Conservation (phyloP, 2,329 filamentous ascomycete genomes). For the Penicillium italicum region DNA sequence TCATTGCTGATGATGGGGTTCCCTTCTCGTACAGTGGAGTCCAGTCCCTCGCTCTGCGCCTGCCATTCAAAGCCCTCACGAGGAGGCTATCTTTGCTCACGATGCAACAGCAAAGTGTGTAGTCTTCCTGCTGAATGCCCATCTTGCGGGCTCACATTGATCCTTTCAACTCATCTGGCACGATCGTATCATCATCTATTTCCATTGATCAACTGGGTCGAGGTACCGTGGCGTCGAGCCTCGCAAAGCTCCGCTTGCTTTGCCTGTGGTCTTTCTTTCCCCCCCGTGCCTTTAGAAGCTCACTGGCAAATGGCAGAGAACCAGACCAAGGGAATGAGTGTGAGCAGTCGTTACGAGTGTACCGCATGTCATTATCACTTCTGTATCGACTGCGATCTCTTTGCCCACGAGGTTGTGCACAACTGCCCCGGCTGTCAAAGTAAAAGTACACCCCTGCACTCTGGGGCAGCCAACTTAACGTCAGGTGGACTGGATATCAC, state of each 20-base stretch:
- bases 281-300: constrained; percentile 44
- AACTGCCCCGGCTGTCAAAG: constrained; percentile 89
- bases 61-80: constrained; percentile 80
- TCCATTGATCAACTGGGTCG: constrained; percentile 82
- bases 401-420: constrained; percentile 88
- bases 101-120: constrained; percentile 87
- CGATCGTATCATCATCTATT: constrained; percentile 93
- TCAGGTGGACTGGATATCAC: constrained; percentile 37
- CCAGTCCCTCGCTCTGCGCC: constrained; percentile 73
- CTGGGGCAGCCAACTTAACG: constrained; percentile 16
- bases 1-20: constrained; percentile 96
- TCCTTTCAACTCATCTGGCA: constrained; percentile 88
- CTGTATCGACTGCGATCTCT: constrained; percentile 97
- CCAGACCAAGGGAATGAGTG: constrained; percentile 65
- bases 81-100: constrained; percentile 86
- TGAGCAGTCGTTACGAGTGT: constrained; percentile 85
- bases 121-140: constrained; percentile 86
- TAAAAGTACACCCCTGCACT: constrained; percentile 16
- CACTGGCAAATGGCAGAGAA: constrained; percentile 35
- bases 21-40: constrained; percentile 76
- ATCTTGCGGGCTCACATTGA: constrained; percentile 83
- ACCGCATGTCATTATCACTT: constrained; percentile 85
- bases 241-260: constrained; percentile 63
- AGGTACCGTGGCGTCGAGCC: constrained; percentile 79
- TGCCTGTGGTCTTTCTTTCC: constrained; percentile 73